phyloP scores from a whole-genome alignment of 1,284 basidiomycete species.

The Exobasidium cylindrosporum region DNA sequence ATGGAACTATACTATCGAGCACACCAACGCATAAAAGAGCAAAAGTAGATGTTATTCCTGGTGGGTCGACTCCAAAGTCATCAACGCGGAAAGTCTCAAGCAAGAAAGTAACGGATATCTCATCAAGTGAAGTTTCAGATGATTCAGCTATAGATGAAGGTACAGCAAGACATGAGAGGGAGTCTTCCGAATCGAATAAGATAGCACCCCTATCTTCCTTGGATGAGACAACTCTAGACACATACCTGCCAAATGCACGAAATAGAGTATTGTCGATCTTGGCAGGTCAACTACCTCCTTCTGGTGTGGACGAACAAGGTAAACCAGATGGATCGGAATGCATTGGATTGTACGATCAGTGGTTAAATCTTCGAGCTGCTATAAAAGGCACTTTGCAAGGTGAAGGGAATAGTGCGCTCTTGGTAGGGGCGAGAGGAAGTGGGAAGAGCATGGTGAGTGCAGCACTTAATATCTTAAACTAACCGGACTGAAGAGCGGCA shows the following conservation, averaged over 20 bases:
- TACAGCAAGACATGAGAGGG: neutral
- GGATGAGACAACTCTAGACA: neutral
- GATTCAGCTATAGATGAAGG: neutral
- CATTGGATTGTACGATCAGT: constrained; percentile 13
- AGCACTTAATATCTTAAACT: neutral
- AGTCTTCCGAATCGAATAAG: neutral
- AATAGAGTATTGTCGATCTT: neutral
- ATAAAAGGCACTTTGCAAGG: constrained; percentile 26
- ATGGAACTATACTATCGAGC: neutral
- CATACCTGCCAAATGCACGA: neutral
- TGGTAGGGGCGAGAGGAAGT: constrained; percentile 40
- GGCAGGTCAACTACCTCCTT: constrained; percentile 5
- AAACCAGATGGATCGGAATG: constrained; percentile 24
- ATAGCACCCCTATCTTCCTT: neutral
- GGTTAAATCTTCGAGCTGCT: neutral
- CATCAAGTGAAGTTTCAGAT: neutral
- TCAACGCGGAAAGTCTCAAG: neutral
- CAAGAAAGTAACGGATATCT: neutral
- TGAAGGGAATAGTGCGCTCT: constrained; percentile 48
- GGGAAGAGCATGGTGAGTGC: constrained; percentile 35
- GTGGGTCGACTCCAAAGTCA: neutral
- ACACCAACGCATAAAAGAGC: neutral
- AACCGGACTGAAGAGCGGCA: neutral
- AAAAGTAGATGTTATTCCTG: neutral
- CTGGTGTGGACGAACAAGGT: neutral